Percentiles rank a stretch among this genome's conserved stretches.
Conservation (phyloP, 495 filamentous ascomycete genomes). For the Aeminium ludgeri region DNA sequence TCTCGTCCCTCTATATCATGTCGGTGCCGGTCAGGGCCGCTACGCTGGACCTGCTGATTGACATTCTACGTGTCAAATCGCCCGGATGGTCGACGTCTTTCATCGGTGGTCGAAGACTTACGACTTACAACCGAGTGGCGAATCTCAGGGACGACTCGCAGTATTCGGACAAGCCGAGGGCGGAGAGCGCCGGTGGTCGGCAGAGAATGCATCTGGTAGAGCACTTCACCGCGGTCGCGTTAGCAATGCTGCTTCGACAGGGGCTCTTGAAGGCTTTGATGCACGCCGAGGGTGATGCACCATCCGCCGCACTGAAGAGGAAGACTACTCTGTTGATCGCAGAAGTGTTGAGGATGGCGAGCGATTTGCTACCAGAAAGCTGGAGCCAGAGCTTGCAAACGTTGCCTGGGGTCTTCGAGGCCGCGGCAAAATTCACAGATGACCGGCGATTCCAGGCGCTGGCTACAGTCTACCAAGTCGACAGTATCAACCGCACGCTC, state of each 20-base stretch:
- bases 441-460: constrained; percentile 65
- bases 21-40: constrained; percentile 42
- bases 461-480: constrained; percentile 86
- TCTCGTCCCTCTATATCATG: constrained; percentile 61
- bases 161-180: constrained; percentile 29
- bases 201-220: constrained; percentile 70
- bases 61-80: constrained; percentile 80
- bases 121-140: constrained; percentile 78
- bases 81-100: constrained; percentile 95
- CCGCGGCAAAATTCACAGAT: constrained; percentile 51
- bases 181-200: constrained; percentile 40
- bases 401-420: constrained; percentile 61
- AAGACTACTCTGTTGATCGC: constrained; percentile 83
- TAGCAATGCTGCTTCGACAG: constrained; percentile 70
- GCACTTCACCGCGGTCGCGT: constrained; percentile 80
- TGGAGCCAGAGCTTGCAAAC: constrained; percentile 71
- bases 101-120: constrained; percentile 77
- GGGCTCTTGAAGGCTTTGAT: constrained; percentile 56
- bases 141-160: constrained; percentile 54
- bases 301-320: constrained; percentile 58
- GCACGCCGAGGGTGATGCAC: constrained; percentile 49
- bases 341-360: constrained; percentile 76
- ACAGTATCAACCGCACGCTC: constrained; percentile 86
- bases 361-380: constrained; percentile 59
- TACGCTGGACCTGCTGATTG: constrained; percentile 75